phyloP scores from a whole-genome alignment of 108 stramenopile genomes.

The Cafeteria roenbergensis region DNA sequence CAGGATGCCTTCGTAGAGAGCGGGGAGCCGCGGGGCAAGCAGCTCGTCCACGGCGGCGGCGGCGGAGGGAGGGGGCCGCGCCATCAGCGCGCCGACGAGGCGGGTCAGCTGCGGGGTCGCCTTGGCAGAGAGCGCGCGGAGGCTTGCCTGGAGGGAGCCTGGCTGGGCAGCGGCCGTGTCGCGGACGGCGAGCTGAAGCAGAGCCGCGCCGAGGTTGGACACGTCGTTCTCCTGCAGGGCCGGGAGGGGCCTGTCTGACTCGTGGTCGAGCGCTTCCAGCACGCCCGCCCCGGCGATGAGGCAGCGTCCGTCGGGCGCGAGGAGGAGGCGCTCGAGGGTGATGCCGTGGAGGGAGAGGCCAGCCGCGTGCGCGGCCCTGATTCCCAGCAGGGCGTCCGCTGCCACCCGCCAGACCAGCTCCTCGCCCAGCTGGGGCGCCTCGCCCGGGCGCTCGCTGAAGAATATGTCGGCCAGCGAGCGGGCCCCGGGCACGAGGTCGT shows the following conservation, averaged over 20 bases:
- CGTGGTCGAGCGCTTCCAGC: conserved; percentile 35
- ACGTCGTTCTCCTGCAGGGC: conserved; percentile 34
- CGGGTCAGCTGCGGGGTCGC: no score
- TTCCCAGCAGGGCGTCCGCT: conserved; percentile 27
- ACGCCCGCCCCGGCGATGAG: conserved; percentile 36
- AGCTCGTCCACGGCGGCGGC: no score
- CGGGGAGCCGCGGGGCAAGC: no score
- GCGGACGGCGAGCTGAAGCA: conserved; percentile 26
- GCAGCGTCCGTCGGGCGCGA: conserved; percentile 24
- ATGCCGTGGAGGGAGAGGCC: conserved; percentile 25
- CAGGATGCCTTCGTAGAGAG: no score
- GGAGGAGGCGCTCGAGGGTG: conserved; percentile 22
- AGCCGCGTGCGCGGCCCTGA: conserved; percentile 30
- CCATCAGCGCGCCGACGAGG: no score
- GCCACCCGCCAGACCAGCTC: conserved; percentile 29
- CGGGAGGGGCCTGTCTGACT: conserved; percentile 23
- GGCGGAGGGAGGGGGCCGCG: no score
- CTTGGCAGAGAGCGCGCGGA: no score
- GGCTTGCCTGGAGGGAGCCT: no score
- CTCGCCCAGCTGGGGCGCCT: conserved; percentile 18
- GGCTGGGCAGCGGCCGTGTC: no score
- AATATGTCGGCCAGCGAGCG: background rate
- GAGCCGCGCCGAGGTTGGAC: conserved; percentile 18
- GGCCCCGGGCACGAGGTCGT: conserved; percentile 17
- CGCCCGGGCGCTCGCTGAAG: background rate